Conservation (phyloP, 495 filamentous ascomycete genomes). For the Aspergillus mulundensis region DNA sequence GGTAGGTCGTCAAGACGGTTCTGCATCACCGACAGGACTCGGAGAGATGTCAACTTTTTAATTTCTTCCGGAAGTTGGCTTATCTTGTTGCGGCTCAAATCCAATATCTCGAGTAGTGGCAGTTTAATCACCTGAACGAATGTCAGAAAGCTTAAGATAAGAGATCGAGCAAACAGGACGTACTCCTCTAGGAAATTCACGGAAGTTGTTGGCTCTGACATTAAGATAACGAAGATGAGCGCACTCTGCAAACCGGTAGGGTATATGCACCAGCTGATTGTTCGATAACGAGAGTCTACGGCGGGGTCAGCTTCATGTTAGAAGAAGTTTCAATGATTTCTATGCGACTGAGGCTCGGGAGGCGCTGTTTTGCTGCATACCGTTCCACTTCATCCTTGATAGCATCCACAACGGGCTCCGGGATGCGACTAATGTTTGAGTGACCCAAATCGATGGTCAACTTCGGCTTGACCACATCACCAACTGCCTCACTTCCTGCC, state of each 20-base stretch:
- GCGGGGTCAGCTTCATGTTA: slow-evolving; percentile 11
- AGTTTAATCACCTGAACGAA: slow-evolving; percentile 66
- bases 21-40: slow-evolving; percentile 74
- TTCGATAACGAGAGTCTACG: slow-evolving; percentile 81
- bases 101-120: slow-evolving; percentile 78
- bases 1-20: slow-evolving; percentile 84
- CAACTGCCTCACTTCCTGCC: slow-evolving; percentile 63
- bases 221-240: slow-evolving; percentile 92
- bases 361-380: slow-evolving; percentile 46
- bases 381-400: slow-evolving; percentile 91
- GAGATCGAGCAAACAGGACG: slow-evolving; percentile 24
- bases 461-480: slow-evolving; percentile 66
- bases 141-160: slow-evolving; percentile 16
- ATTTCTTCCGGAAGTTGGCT: slow-evolving; percentile 73
- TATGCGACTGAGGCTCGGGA: not conserved
- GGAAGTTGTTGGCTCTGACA: slow-evolving; percentile 78
- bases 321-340: not conserved
- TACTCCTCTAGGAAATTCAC: slow-evolving; percentile 83
- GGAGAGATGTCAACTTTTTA: slow-evolving; percentile 67
- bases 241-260: slow-evolving; percentile 78
- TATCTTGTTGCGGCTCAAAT: slow-evolving; percentile 83
- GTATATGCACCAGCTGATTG: slow-evolving; percentile 77
- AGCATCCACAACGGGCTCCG: slow-evolving; percentile 84
- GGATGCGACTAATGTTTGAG: slow-evolving; percentile 72
- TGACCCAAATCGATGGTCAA: slow-evolving; percentile 87